phyloP scores from a whole-genome alignment of 2,329 filamentous ascomycete genomes.

The Didymella pomorum region DNA sequence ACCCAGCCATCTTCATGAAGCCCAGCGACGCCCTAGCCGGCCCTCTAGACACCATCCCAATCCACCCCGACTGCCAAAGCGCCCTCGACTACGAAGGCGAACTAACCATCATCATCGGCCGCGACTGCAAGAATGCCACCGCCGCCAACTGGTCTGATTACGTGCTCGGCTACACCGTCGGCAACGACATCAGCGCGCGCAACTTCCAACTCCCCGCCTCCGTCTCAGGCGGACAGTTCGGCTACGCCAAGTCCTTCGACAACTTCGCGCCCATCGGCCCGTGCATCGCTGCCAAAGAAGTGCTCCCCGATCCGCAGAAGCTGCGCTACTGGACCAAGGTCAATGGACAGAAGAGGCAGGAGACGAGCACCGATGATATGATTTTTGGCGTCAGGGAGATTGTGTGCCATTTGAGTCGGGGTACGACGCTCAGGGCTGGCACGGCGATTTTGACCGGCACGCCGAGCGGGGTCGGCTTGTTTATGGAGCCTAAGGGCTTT shows the following conservation, averaged over 20 bases:
- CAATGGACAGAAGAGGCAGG: constrained; percentile 56
- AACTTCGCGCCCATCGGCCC: constrained; percentile 57
- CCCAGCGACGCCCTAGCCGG: constrained; percentile 47
- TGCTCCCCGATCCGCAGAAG: constrained; percentile 47
- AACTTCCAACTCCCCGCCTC: constrained; percentile 57
- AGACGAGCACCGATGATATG: constrained; percentile 56
- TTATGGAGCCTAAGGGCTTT: constrained; percentile 51
- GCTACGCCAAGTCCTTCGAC: constrained; percentile 57
- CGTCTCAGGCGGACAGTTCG: constrained; percentile 49
- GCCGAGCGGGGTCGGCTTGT: constrained; percentile 51
- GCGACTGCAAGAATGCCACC: constrained; percentile 49
- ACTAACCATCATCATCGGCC: constrained; percentile 46
- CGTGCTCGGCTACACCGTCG: constrained; percentile 69
- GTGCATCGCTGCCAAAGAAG: constrained; percentile 44
- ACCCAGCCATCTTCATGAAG: constrained; percentile 49
- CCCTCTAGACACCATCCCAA: constrained; percentile 41
- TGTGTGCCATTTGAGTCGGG: constrained; percentile 55
- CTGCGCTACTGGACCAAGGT: constrained; percentile 52
- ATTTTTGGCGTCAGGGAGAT: constrained; percentile 56
- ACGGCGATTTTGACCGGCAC: constrained; percentile 62
- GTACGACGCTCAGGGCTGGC: constrained; percentile 57
- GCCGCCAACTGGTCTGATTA: constrained; percentile 66
- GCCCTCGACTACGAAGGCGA: constrained; percentile 51
- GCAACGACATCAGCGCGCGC: constrained; percentile 70
- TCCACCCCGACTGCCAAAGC: constrained; percentile 43